These are phyloP conservation scores for Chlamydomonas sphaeroides DNA, from an alignment of 139 green algal genomes.

Conservation along the genomic window DNA sequence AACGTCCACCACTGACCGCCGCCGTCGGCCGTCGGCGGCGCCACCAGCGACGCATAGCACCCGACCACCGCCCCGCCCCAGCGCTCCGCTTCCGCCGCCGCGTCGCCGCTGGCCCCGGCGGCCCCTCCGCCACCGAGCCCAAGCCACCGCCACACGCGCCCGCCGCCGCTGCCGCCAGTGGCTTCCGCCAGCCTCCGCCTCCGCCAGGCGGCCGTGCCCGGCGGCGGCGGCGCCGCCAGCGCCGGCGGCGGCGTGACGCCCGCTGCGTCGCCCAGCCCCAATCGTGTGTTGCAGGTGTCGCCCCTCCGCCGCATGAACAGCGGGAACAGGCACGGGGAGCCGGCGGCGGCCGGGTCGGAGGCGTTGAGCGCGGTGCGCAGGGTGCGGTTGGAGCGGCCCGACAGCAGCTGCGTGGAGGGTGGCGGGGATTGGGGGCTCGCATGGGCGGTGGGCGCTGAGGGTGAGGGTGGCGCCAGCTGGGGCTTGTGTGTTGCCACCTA, in stretches of 20 bases:
- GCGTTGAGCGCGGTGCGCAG: slow-evolving; percentile 46
- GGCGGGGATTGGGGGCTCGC: too few species aligned
- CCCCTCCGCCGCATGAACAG: slow-evolving; percentile 79
- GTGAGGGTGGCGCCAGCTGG: too few species aligned
- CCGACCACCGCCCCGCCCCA: slow-evolving; percentile 37
- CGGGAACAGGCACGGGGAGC: slow-evolving; percentile 65
- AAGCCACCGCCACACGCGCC: background rate
- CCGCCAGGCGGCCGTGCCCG: too few species aligned
- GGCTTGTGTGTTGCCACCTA: too few species aligned
- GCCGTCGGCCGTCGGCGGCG: background rate
- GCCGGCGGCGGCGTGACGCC: background rate
- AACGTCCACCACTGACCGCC: slow-evolving; percentile 16
- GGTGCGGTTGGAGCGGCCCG: slow-evolving; percentile 9
- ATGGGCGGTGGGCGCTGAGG: too few species aligned
- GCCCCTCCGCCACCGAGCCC: background rate
- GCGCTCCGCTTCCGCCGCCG: background rate
- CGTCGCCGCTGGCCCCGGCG: background rate
- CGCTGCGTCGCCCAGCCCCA: background rate
- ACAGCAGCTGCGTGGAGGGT: slow-evolving; percentile 3
- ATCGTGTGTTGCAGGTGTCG: slow-evolving; percentile 55
- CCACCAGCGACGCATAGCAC: slow-evolving; percentile 13
- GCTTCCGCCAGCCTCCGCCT: too few species aligned
- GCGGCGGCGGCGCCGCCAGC: too few species aligned
- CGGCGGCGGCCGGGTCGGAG: slow-evolving; percentile 46
- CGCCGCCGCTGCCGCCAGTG: too few species aligned